Conservation (phyloP, 805 yeast genomes). For the Candida alai region DNA sequence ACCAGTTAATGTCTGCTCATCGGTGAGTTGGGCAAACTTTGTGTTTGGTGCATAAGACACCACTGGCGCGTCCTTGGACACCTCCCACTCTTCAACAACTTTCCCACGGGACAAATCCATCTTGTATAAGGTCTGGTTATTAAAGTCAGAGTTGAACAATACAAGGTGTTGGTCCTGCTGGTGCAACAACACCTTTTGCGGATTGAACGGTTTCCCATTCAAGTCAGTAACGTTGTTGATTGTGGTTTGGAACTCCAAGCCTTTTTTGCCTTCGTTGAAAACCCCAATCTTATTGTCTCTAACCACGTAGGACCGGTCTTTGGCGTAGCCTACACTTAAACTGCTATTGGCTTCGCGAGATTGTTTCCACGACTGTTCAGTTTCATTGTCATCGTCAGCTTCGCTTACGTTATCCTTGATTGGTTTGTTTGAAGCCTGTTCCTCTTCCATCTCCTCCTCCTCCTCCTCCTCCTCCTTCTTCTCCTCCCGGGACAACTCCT, state of each 20-base stretch:
- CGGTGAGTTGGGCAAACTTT: slow-evolving; percentile 70
- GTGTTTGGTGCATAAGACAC: slow-evolving; percentile 64
- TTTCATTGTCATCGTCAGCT: slow-evolving; percentile 37
- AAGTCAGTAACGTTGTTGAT: slow-evolving; percentile 55
- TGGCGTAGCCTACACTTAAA: slow-evolving; percentile 65
- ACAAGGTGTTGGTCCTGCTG: slow-evolving; percentile 67
- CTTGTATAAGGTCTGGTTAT: slow-evolving; percentile 48
- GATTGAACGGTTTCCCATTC: slow-evolving; percentile 47
- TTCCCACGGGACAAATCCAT: slow-evolving; percentile 80
- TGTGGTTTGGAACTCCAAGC: slow-evolving; percentile 61
- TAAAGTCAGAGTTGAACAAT: slow-evolving; percentile 49
- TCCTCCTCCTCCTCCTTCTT: slow-evolving; percentile 15
- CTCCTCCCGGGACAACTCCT: slow-evolving; percentile 25
- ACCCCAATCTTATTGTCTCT: slow-evolving; percentile 81
- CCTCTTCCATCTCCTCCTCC: slow-evolving; percentile 34
- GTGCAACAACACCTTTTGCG: slow-evolving; percentile 71
- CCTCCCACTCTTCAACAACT: slow-evolving; percentile 82
- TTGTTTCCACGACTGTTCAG: slow-evolving; percentile 15
- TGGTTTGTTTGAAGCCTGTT: slow-evolving; percentile 5
- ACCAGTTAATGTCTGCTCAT: slow-evolving; percentile 73
- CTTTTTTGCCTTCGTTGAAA: slow-evolving; percentile 55
- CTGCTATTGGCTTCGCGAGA: slow-evolving; percentile 51
- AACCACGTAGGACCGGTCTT: slow-evolving; percentile 73
- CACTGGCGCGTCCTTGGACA: slow-evolving; percentile 45
- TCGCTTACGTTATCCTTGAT: slow-evolving; percentile 23